Evolutionary conservation across 2,329 filamentous ascomycete species (phyloP).

Genomic region (Neofusicoccum parvum): DNA sequence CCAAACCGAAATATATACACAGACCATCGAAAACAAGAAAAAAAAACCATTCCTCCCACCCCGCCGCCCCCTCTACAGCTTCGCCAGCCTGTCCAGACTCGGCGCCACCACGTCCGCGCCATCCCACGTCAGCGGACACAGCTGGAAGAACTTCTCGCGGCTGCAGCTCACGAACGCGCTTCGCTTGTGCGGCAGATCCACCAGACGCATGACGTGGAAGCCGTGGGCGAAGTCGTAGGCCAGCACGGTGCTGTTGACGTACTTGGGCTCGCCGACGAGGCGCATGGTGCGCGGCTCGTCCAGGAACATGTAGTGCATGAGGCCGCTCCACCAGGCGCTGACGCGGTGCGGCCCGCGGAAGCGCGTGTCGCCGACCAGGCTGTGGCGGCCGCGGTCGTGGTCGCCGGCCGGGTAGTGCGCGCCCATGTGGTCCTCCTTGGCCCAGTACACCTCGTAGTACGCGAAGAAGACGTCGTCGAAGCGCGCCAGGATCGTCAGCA

Average conservation of each 20-base stretch:
- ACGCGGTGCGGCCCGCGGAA: constrained; percentile 60
- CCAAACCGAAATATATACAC: background rate
- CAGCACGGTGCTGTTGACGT: constrained; percentile 68
- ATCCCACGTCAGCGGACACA: constrained; percentile 54
- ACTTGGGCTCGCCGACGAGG: constrained; percentile 70
- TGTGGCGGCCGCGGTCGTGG: constrained; percentile 63
- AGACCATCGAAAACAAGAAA: background rate
- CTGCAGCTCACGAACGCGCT: constrained; percentile 67
- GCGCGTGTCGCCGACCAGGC: constrained; percentile 58
- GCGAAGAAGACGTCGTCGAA: constrained; percentile 74
- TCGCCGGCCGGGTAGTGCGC: constrained; percentile 59
- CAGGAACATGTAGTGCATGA: constrained; percentile 62
- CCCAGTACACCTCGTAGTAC: constrained; percentile 83
- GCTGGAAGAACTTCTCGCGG: constrained; percentile 70
- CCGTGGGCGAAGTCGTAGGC: constrained; percentile 76
- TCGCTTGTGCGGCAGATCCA: constrained; percentile 73
- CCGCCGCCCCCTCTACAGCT: background rate
- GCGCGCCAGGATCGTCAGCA: constrained; percentile 68
- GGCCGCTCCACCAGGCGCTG: constrained; percentile 60
- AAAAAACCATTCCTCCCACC: background rate
- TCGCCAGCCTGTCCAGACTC: constrained; percentile 3
- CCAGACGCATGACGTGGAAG: constrained; percentile 70
- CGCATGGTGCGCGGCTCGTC: constrained; percentile 59
- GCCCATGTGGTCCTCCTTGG: constrained; percentile 63
- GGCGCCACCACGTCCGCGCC: background rate